These are phyloP conservation scores for Trichocladium antarcticum DNA, from an alignment of 495 filamentous ascomycete species.

Conservation along the genomic window DNA sequence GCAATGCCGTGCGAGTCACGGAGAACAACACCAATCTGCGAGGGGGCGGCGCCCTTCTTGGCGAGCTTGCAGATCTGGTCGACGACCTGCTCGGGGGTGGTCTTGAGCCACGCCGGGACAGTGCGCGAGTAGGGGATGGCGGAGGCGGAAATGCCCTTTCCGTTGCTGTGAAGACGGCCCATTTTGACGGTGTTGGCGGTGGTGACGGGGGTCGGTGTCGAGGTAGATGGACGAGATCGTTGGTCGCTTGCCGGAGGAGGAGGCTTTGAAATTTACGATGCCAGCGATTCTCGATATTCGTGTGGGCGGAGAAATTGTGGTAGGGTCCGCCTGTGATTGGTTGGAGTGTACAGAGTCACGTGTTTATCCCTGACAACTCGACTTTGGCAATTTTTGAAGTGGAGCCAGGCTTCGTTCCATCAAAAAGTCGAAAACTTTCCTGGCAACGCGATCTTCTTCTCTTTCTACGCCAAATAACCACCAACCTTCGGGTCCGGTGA, in stretches of 20 bases:
- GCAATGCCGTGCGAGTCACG: slow-evolving; percentile 95
- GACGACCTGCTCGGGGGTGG: slow-evolving; percentile 76
- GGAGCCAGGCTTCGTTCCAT: background rate
- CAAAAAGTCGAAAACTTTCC: slow-evolving; percentile 12
- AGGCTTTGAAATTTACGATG: background rate
- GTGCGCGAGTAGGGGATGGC: slow-evolving; percentile 94
- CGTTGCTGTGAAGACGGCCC: slow-evolving; percentile 98
- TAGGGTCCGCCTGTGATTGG: slow-evolving; percentile 11
- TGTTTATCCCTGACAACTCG: background rate
- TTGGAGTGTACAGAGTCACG: background rate
- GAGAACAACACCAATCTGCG: slow-evolving; percentile 96
- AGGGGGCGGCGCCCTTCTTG: slow-evolving; percentile 92
- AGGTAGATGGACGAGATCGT: slow-evolving; percentile 11
- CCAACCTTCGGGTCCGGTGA: background rate
- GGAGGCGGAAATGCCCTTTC: slow-evolving; percentile 94
- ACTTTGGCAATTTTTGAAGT: background rate
- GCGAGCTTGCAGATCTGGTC: slow-evolving; percentile 99
- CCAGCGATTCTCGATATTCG: slow-evolving; percentile 11
- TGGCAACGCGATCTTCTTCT: background rate
- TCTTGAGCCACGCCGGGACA: slow-evolving; percentile 85
- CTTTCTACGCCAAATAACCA: background rate
- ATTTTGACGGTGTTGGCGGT: slow-evolving; percentile 48
- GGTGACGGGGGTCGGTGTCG: slow-evolving; percentile 16
- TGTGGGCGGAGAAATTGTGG: slow-evolving; percentile 14
- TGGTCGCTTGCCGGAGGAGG: slow-evolving; percentile 19